Percentiles rank a stretch among this genome's conserved stretches.
Evolutionary conservation across 164 flowering plant species (phyloP).

Genomic region (Pachysandra terminalis): DNA sequence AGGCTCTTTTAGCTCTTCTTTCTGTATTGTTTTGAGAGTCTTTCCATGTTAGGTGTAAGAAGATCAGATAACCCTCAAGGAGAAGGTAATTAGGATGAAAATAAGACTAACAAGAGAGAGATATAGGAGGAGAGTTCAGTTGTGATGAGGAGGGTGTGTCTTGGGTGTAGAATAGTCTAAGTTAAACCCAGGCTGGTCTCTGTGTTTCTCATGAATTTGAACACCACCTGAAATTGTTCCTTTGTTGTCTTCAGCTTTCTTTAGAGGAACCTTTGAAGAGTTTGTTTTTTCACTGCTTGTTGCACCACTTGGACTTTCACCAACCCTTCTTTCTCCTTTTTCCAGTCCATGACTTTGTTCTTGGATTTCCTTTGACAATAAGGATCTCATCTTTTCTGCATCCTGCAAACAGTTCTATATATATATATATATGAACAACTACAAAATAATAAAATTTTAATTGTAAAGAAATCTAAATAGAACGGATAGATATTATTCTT

Average conservation of each 20-base stretch:
- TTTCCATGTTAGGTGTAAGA: not conserved
- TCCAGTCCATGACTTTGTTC: not conserved
- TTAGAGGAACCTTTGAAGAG: conserved; percentile 3
- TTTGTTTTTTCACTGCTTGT: conserved; percentile 16
- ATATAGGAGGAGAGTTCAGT: conserved; percentile 33
- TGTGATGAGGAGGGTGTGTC: conserved; percentile 71
- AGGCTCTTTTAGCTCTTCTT: not conserved
- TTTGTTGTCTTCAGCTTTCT: conserved; percentile 8
- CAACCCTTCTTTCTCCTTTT: not conserved
- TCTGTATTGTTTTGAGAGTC: not conserved
- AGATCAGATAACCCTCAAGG: too few species aligned
- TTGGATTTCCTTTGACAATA: not conserved
- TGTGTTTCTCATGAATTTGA: conserved; percentile 19
- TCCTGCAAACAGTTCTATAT: too few species aligned
- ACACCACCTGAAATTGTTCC: conserved; percentile 19
- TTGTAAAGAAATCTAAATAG: too few species aligned
- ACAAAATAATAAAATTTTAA: too few species aligned
- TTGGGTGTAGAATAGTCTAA: conserved; percentile 59
- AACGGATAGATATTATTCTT: not conserved
- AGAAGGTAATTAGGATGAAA: not conserved
- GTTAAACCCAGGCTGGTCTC: conserved; percentile 27
- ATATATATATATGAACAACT: too few species aligned
- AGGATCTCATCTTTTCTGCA: conserved; percentile 7
- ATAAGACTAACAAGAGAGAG: not conserved
- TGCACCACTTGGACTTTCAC: conserved; percentile 13